Evolutionary conservation across 2,329 filamentous ascomycete genomes (phyloP), one percentile per base, ranked within the genome.

Genomic region (Pyricularia sp.): DNA sequence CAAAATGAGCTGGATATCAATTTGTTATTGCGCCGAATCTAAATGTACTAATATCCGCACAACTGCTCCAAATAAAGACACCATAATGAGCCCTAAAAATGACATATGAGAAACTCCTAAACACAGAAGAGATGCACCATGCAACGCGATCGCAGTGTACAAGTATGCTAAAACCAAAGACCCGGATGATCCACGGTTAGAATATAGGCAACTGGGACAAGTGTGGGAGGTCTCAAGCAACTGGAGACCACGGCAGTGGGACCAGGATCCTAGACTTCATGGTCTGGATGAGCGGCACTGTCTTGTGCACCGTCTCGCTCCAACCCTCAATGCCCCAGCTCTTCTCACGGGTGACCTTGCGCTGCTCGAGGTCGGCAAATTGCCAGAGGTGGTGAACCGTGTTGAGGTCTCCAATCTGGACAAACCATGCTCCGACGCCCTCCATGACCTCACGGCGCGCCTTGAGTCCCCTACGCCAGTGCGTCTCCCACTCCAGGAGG

Each of bases 321-420:
- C 95, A 99, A 64, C 95, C 95, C 77, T 97, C 92, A 59, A 97
- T 88, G 72, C 89, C 88, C 95, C 95, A 99, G 79, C 94, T 97
- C 85, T 96, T 89, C 84, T 99, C 95, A 72, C 95, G 88, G 73
- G 93, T 88, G 50, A 92, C 82, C 79, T 96, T 95, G 72, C 95
- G 89, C 82, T 98, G 95, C 80, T 98, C 94, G 70, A 99, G 81
- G 79, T 99, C 92, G 73, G 94, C 94, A 83, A 98, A 99, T 78
- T 99, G 95, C 95, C 95, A 99, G 26, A 99, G 85, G 78, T 98
- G 94, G 79, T 99, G 94, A 42, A 99, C 95, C 0, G 93, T 97
- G 82, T 99, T 99, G 72, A 99, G 85, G 68, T 97, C 94, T 71
- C 95, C 95, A 75, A 99, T 94, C 82, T 99, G 95, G 59, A 97